Conservation (phyloP, 441 rosid genomes). For the Jatropha podagrica region DNA sequence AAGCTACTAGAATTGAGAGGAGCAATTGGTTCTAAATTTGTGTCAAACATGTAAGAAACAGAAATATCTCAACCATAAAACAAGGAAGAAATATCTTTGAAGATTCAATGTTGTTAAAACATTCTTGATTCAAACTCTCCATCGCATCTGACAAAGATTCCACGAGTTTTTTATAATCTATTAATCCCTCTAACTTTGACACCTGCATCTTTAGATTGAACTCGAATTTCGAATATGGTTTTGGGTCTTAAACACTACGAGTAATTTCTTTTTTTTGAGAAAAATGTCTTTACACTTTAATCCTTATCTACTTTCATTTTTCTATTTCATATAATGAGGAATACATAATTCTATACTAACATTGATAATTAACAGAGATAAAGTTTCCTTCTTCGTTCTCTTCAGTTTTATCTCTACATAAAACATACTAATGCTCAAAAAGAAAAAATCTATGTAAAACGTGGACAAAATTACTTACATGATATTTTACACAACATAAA, state of each 20-base stretch:
- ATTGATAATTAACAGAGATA: neutral
- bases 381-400: neutral
- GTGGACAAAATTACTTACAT: constrained; percentile 18
- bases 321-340: constrained; percentile 10
- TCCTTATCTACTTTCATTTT: neutral
- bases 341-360: neutral
- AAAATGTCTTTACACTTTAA: too few species aligned
- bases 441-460: neutral
- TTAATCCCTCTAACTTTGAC: too few species aligned
- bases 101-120: neutral
- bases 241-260: too few species aligned
- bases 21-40: constrained; percentile 1
- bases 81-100: neutral
- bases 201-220: too few species aligned
- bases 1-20: constrained; percentile 20
- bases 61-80: neutral
- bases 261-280: too few species aligned
- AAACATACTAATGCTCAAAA: too few species aligned
- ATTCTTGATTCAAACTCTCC: too few species aligned
- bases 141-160: too few species aligned
- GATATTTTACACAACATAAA: constrained; percentile 65
- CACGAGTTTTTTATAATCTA: too few species aligned
- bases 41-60: neutral
- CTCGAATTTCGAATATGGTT: too few species aligned
- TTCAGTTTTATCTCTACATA: too few species aligned